These are phyloP conservation scores for Plenodomus biglobosus DNA, from an alignment of 2,329 filamentous ascomycete species.

Conservation along the genomic window DNA sequence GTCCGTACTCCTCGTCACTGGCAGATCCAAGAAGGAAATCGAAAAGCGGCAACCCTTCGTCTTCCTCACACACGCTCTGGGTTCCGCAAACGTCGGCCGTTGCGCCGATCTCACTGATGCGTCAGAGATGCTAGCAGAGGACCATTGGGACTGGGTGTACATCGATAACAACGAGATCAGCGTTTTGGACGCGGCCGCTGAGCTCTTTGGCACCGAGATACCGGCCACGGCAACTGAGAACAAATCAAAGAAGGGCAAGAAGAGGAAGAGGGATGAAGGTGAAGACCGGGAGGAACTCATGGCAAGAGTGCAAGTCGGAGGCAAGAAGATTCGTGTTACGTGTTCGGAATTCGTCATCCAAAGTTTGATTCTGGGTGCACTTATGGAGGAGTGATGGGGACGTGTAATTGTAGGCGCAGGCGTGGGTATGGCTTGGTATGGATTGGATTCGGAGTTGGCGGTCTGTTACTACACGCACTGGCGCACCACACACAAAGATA, in stretches of 20 bases:
- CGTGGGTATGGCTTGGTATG: no score
- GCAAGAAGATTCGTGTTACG: constrained; percentile 65
- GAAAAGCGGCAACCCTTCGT: constrained; percentile 71
- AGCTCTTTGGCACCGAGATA: constrained; percentile 47
- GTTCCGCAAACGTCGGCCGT: constrained; percentile 66
- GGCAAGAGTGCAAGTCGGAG: constrained; percentile 41
- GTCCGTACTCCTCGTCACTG: constrained; percentile 71
- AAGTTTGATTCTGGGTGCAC: constrained; percentile 81
- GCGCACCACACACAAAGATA: no score
- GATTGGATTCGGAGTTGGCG: no score
- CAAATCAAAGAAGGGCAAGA: constrained; percentile 43
- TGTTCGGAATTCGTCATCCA: constrained; percentile 88
- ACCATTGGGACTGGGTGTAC: constrained; percentile 77
- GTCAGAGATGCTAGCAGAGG: constrained; percentile 57
- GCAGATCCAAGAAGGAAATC: constrained; percentile 62
- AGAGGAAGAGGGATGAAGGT: constrained; percentile 47
- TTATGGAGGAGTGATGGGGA: constrained; percentile 61
- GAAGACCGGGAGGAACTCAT: constrained; percentile 27
- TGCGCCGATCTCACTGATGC: constrained; percentile 69
- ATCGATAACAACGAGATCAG: constrained; percentile 68
- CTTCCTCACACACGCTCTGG: constrained; percentile 78
- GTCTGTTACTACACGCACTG: no score
- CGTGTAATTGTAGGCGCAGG: no score
- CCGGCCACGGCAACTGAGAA: constrained; percentile 7
- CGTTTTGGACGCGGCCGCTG: constrained; percentile 56